A percentile compares a stretch with the other conserved stretches of the same genome.
These are phyloP conservation scores for Glycine soja DNA, from an alignment of 306 rosid genomes.

Conservation along the genomic window DNA sequence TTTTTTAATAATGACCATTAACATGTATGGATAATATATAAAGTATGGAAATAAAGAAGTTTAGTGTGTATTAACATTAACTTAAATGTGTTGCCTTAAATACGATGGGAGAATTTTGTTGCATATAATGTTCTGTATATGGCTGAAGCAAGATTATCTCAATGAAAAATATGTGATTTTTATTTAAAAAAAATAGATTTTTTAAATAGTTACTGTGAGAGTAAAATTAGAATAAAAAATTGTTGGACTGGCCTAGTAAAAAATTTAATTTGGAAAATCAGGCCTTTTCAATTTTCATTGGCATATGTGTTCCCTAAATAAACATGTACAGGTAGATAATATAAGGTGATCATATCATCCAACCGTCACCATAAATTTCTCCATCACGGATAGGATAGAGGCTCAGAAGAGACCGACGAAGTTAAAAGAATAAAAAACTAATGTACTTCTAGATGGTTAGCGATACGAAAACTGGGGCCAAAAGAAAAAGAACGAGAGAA, in stretches of 20 bases:
- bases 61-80: no score
- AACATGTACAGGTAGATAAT: not conserved
- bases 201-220: not conserved
- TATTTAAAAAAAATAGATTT: no score
- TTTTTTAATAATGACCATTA: no score
- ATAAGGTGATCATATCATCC: constrained; percentile 1
- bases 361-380: constrained; percentile 29
- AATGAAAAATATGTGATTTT: no score
- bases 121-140: no score
- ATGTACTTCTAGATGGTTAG: not conserved
- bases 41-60: no score
- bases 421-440: not conserved
- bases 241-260: not conserved
- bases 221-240: not conserved
- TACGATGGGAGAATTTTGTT: no score
- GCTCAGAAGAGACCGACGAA: not conserved
- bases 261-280: not conserved
- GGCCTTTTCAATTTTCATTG: not conserved
- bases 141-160: no score
- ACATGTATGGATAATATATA: no score
- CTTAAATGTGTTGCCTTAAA: no score
- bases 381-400: constrained; percentile 20
- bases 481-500: not conserved
- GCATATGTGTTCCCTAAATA: not conserved
- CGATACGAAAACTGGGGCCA: constrained; percentile 8